Evolutionary conservation across 139 green algal genomes (phyloP).

Genomic region (Coccomyxa sp.): DNA sequence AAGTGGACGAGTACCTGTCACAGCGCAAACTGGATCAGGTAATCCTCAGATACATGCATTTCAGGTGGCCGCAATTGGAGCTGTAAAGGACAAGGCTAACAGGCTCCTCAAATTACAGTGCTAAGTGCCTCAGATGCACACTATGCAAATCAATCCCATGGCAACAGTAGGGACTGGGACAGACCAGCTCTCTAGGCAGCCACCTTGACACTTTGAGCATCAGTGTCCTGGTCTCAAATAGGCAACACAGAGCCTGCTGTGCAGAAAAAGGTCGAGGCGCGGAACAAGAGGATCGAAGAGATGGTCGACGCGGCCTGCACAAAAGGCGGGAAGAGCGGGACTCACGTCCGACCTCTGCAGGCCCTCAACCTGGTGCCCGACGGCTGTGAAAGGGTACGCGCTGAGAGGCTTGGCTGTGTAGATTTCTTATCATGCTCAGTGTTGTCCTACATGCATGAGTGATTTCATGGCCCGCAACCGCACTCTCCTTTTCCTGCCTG

Average conservation of each 20-base stretch:
- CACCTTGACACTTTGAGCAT: neutral
- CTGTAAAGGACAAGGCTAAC: neutral
- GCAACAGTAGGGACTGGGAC: neutral
- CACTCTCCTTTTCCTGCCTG: neutral
- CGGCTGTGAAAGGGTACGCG: neutral
- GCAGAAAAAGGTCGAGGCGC: neutral
- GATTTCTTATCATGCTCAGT: neutral
- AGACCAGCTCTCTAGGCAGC: neutral
- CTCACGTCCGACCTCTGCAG: neutral
- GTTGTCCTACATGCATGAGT: neutral
- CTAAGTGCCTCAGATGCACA: neutral
- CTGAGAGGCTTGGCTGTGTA: neutral
- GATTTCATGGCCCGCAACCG: neutral
- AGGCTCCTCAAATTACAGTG: no score
- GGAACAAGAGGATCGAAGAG: neutral
- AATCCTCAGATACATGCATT: neutral
- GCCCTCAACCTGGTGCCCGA: neutral
- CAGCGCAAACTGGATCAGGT: neutral
- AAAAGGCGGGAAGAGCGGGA: neutral
- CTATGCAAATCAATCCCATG: neutral
- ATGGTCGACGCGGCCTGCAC: neutral
- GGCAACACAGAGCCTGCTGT: neutral
- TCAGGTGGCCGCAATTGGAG: neutral
- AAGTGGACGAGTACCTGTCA: slow-evolving; percentile 1
- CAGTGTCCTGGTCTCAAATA: neutral